Evolutionary conservation across 768 basidiomycete species (phyloP).

Genomic region (Asterophora parasitica): DNA sequence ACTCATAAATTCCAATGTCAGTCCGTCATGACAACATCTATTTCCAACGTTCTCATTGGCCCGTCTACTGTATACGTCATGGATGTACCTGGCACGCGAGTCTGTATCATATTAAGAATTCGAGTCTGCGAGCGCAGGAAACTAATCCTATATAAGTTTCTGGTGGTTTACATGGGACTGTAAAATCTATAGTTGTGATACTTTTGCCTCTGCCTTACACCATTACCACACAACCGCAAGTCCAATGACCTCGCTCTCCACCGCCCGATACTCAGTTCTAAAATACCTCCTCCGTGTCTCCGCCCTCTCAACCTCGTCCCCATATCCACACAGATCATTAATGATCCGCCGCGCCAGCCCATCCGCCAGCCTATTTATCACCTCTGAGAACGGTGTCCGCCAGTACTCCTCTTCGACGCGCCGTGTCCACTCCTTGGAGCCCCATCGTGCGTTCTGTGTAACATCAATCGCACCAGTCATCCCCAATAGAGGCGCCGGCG

Average conservation of each 20-base stretch:
- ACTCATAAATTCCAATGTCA: too few species aligned
- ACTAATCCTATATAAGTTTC: too few species aligned
- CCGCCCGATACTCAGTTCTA: slow-evolving; percentile 78
- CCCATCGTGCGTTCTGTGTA: slow-evolving; percentile 62
- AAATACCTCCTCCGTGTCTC: slow-evolving; percentile 44
- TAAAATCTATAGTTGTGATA: neutral
- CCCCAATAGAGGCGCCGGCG: neutral
- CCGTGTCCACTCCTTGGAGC: slow-evolving; percentile 76
- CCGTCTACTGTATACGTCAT: too few species aligned
- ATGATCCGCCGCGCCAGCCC: slow-evolving; percentile 26
- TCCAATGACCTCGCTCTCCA: slow-evolving; percentile 81
- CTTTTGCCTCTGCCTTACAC: too few species aligned
- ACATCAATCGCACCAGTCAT: slow-evolving; percentile 10
- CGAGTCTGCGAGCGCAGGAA: too few species aligned
- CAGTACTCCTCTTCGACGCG: slow-evolving; percentile 84
- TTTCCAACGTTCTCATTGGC: too few species aligned
- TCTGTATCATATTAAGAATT: too few species aligned
- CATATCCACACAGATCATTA: slow-evolving; percentile 26
- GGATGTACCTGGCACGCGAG: too few species aligned
- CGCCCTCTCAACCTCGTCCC: slow-evolving; percentile 37
- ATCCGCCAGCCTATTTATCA: slow-evolving; percentile 27
- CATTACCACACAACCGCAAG: slow-evolving; percentile 68
- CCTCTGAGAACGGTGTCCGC: slow-evolving; percentile 29
- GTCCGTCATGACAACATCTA: too few species aligned
- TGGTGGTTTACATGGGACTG: too few species aligned